Conservation (phyloP, 2,329 filamentous ascomycete genomes). For the Trichoderma sp. region DNA sequence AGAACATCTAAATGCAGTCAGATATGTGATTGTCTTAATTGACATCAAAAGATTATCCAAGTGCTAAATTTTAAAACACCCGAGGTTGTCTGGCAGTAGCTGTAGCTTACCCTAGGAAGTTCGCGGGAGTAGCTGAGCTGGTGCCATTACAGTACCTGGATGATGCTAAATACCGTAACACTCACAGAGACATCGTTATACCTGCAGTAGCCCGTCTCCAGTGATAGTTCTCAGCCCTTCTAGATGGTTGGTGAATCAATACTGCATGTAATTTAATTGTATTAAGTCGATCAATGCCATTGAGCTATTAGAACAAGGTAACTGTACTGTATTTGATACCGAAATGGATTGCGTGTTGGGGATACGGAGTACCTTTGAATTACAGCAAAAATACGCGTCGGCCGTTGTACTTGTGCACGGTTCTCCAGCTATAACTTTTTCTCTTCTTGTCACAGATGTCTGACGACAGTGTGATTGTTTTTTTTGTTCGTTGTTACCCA, state of each 20-base stretch:
- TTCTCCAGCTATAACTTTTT: not conserved
- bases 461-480: constrained; percentile 9
- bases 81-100: not conserved
- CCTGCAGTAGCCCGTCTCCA: not conserved
- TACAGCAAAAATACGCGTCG: not conserved
- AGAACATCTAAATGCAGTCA: not conserved
- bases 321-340: not conserved
- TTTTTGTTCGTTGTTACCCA: not conserved
- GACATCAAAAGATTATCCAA: not conserved
- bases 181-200: not conserved
- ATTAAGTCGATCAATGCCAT: not conserved
- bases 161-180: not conserved
- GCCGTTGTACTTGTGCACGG: not conserved
- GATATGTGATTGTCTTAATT: not conserved
- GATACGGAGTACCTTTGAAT: not conserved
- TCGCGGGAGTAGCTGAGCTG: not conserved
- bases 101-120: not conserved
- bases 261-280: not conserved
- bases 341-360: not conserved
- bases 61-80: not conserved
- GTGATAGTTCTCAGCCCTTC: not conserved
- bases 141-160: not conserved
- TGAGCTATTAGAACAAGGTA: not conserved
- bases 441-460: not conserved
- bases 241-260: not conserved